Evolutionary conservation across 1,284 basidiomycete species (phyloP).

Genomic region (Gomphus sp.): DNA sequence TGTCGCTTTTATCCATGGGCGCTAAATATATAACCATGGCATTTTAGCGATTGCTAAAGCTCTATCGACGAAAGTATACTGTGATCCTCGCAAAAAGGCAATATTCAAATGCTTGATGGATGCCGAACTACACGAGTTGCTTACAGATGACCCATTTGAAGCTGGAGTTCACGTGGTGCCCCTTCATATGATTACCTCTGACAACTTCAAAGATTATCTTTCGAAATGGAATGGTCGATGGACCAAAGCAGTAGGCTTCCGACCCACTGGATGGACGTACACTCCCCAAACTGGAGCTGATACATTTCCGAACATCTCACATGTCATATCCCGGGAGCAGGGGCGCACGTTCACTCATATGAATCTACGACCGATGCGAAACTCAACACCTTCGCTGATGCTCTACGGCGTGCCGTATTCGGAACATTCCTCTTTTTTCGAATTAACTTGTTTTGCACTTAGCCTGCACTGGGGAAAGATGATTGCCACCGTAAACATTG

Average conservation of each 20-base stretch:
- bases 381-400: slow-evolving; percentile 60
- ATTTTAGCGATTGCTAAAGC: slow-evolving; percentile 72
- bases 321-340: slow-evolving; percentile 61
- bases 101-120: slow-evolving; percentile 80
- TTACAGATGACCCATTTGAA: slow-evolving; percentile 69
- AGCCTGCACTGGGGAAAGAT: slow-evolving; percentile 75
- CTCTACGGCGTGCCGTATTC: slow-evolving; percentile 92
- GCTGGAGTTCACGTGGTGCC: slow-evolving; percentile 86
- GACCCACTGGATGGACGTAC: slow-evolving; percentile 93
- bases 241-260: slow-evolving; percentile 70
- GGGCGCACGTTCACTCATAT: slow-evolving; percentile 56
- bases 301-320: slow-evolving; percentile 49
- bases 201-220: slow-evolving; percentile 73
- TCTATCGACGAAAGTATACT: slow-evolving; percentile 82
- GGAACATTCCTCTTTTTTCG: slow-evolving; percentile 92
- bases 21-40: neutral
- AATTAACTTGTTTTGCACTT: slow-evolving; percentile 89
- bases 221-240: slow-evolving; percentile 69
- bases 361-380: slow-evolving; percentile 62
- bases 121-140: slow-evolving; percentile 67
- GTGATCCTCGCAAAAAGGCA: slow-evolving; percentile 73
- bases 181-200: slow-evolving; percentile 68
- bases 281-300: slow-evolving; percentile 61
- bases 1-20: neutral
- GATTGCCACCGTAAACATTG: slow-evolving; percentile 95